Conservation (phyloP, 2,329 filamentous ascomycete species). For the Hypoxylon sp. region DNA sequence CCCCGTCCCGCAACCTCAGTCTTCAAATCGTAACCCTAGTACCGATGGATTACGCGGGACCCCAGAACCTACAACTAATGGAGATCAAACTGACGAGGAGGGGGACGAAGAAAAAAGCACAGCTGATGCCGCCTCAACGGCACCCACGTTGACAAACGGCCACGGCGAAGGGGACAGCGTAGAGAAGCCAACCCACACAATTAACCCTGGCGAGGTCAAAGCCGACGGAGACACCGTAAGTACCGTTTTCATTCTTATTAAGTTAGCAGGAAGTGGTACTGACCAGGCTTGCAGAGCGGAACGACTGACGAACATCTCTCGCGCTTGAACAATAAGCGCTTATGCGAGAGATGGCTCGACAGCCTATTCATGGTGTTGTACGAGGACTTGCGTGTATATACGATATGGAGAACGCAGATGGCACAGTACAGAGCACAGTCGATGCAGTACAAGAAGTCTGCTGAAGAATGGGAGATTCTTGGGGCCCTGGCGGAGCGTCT, state of each 20-base stretch:
- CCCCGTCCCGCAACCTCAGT: conserved; percentile 60
- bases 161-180: conserved; percentile 61
- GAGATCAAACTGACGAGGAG: conserved; percentile 55
- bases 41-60: conserved; percentile 82
- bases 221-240: conserved; percentile 65
- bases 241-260: conserved; percentile 2
- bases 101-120: conserved; percentile 55
- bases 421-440: conserved; percentile 94
- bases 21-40: conserved; percentile 79
- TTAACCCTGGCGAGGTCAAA: conserved; percentile 83
- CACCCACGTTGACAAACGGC: conserved; percentile 58
- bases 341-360: conserved; percentile 98
- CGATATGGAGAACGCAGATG: conserved; percentile 99
- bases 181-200: conserved; percentile 84
- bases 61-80: conserved; percentile 71
- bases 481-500: conserved; percentile 92
- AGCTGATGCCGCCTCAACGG: conserved; percentile 54
- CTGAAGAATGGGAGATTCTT: conserved; percentile 98
- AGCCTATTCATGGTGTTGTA: conserved; percentile 99
- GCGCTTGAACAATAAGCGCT: conserved; percentile 94
- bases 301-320: conserved; percentile 82
- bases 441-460: conserved; percentile 95
- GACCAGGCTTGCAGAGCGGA: conserved; percentile 64
- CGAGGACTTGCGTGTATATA: conserved; percentile 97
- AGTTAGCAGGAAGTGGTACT: conserved; percentile 29